A percentile compares a stretch with the other conserved stretches of the same genome.
phyloP scores from a whole-genome alignment of 345 rosid species.

The Citrus trifoliata region DNA sequence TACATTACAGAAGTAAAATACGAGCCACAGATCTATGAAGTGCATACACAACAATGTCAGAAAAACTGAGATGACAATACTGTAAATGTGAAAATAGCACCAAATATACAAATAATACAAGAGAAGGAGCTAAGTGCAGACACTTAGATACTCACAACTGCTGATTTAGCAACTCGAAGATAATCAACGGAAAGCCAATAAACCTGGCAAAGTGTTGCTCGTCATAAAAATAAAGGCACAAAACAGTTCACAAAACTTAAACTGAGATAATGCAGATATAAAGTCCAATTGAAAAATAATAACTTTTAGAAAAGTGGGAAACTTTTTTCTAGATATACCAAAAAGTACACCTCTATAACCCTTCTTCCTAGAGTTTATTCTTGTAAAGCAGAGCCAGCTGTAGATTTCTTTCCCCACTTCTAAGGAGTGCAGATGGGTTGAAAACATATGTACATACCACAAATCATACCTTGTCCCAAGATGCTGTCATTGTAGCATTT shows the following conservation, averaged over 20 bases:
- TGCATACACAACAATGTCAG: conserved; percentile 6
- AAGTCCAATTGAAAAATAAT: not conserved
- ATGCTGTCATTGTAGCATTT: conserved; percentile 36
- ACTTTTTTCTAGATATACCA: not conserved
- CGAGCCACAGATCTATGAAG: conserved; percentile 70
- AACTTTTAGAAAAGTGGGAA: not conserved
- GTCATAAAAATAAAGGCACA: conserved; percentile 3
- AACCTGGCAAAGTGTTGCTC: conserved; percentile 48
- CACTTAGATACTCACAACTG: conserved; percentile 57
- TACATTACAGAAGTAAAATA: conserved; percentile 85
- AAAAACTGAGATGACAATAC: not conserved
- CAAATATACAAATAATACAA: not conserved
- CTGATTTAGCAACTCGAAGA: conserved; percentile 79
- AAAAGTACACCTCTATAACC: not conserved
- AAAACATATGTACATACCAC: not conserved
- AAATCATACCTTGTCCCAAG: conserved; percentile 75
- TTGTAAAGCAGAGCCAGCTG: not conserved
- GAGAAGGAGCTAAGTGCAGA: not conserved
- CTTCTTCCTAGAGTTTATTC: not conserved
- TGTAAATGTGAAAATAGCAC: not conserved
- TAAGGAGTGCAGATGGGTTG: not conserved
- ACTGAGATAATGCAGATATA: not conserved
- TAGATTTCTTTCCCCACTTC: not conserved
- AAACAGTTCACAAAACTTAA: not conserved
- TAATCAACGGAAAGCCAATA: conserved; percentile 91